Base-by-base conservation (phyloP, 225 moss, liverwort and hornwort genomes). In the Sphagnum contortum region DNA sequence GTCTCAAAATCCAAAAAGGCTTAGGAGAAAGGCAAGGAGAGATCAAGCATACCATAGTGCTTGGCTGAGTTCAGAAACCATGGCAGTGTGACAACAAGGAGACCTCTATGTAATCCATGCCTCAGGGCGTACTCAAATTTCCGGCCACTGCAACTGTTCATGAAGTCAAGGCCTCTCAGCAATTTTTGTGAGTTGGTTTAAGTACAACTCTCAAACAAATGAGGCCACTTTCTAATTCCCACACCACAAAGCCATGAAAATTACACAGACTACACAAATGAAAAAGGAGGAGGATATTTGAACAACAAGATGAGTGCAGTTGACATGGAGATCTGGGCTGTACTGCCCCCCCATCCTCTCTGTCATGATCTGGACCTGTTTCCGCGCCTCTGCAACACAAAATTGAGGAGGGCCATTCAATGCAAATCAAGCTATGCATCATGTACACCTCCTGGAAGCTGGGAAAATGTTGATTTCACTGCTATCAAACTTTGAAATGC, bases 301-400 rank as follows among this genome's bases (percentile, higher is more conserved):
- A 66, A 84, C 84, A 78, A 84, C 84, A 44, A 84, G 84, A 72
- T 84, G 84, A 65, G 84, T 84, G 69, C 84, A 84, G 73, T 76
- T 78, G 45, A 81, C 75, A 49, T 84, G 84, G 9, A 84, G 84
- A 52, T 84, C 84, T 49, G 84, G 84, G 60, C 84, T 84, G 70
- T 84, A 84, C 56, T 84, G 78, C 62, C 84, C 84, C 62, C 84
- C 84, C 84, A 84, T 84, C 49, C 84, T 80, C 67, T 84, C 84
- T 62, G 84, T 84, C 84, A 81, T 84, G 80, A 84, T 84, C 71
- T 84, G 84, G 69, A 81, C 84, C 69, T 84, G 84, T 62, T 81
- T 84, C 57, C 84, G 84, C 8, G 84, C 84, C 71, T 84, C 84
- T 84, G 75, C 75, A 73, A 45, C 62, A 76, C 64, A 72, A 56